Evolutionary conservation across 2,329 filamentous ascomycete species (phyloP), one percentile per base, ranked within the genome.

Genomic region (Fusarium sp.): DNA sequence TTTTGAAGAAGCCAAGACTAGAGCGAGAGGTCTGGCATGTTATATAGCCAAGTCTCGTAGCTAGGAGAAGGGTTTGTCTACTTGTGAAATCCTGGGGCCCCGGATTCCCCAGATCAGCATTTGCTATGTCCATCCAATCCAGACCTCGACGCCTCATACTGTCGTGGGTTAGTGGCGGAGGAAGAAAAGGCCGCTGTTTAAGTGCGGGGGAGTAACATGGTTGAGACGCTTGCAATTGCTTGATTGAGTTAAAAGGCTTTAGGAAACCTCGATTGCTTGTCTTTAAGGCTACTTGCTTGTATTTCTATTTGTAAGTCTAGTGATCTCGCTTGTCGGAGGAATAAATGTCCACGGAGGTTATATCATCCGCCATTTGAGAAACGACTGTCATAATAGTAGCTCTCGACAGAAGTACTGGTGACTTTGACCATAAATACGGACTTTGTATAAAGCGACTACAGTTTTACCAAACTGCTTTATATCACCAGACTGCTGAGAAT

Each of bases 261-360:
- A 5, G 18, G 7, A 5, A 37, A 37, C 18, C 34, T 37, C 12
- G 18, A 37, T 0, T 37, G 5, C 2, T n/a, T 12, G 18, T 12
- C 0, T 37, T 37, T 37, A 1, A 3, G 34, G 34, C 18, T 7
- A 0, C 0, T 0, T 37, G 3, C 34, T 37, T n/a, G 18, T n/a
- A n/a, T 37, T n/a, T 37, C 18, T 37, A 12, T 37, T 37, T 37
- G 34, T n/a, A 37, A 37, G 5, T 37, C 3, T 6, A 37, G 5
- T 12, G 34, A 37, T 4, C 10, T 37, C 5, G 10, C 3, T 3
- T 37, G 18, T 37, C 34, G 34, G 34, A n/a, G 34, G 18, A 37
- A 37, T 0, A 37, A 37, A 37, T 37, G 34, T 37, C 34, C 34
- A 37, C 18, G 34, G 34, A 37, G 5, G 1, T 37, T 37, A 1